A percentile compares a stretch with the other conserved stretches of the same genome.
These are phyloP conservation scores for Debaryomyces fabryi DNA, from an alignment of 1,139 yeast genomes.

Conservation along the genomic window DNA sequence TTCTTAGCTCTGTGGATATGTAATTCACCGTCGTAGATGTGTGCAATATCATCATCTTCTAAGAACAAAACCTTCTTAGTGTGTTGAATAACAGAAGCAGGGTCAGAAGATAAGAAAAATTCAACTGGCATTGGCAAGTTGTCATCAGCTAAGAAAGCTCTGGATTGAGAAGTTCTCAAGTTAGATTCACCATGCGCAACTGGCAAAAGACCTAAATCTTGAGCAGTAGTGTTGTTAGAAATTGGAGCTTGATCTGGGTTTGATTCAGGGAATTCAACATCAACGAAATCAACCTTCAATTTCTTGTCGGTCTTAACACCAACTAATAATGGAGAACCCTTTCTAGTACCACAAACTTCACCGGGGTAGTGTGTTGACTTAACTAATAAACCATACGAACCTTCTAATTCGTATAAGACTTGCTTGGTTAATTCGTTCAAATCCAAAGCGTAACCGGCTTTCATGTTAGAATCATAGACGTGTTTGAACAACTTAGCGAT, in stretches of 20 bases:
- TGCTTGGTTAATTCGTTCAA: conserved; percentile 92
- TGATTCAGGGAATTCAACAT: conserved; percentile 89
- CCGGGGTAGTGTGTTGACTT: conserved; percentile 92
- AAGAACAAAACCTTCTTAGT: conserved; percentile 94
- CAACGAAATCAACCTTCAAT: conserved; percentile 96
- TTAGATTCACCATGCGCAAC: conserved; percentile 50
- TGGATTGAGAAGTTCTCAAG: conserved; percentile 86
- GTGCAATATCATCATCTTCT: conserved; percentile 99
- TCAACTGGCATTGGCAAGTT: conserved; percentile 94
- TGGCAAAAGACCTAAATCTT: conserved; percentile 37
- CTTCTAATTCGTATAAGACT: conserved; percentile 91
- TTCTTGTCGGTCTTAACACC: conserved; percentile 97
- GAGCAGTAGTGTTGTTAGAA: conserved; percentile 8
- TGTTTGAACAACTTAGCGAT: conserved; percentile 95
- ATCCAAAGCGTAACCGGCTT: conserved; percentile 57
- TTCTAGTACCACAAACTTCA: conserved; percentile 95
- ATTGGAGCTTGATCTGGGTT: conserved; percentile 21
- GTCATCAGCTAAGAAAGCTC: conserved; percentile 90
- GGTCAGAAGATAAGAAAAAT: conserved; percentile 95
- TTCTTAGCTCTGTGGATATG: conserved; percentile 97
- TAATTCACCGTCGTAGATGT: conserved; percentile 95
- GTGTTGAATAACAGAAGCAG: conserved; percentile 96
- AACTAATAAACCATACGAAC: conserved; percentile 95
- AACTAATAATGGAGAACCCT: conserved; percentile 95
- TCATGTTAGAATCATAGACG: conserved; percentile 76